Conservation (phyloP, 2,329 filamentous ascomycete genomes). For the Fusarium mexicanum region DNA sequence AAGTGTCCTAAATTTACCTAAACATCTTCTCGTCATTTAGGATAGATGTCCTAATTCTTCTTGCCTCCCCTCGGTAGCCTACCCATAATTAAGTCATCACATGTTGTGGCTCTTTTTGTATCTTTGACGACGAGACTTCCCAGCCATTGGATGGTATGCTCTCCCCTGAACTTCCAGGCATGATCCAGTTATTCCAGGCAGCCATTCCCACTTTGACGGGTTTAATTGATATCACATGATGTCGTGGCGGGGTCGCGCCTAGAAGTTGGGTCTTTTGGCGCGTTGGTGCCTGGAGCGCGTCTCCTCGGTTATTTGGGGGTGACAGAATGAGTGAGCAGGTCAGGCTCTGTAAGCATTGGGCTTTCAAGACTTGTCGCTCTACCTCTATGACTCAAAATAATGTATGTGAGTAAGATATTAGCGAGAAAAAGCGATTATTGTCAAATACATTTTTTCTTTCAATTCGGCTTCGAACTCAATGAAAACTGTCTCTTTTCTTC, state of each 20-base stretch:
- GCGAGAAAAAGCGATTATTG: accelerated
- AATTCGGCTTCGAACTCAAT: not conserved
- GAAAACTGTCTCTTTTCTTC: too few relatives aligned
- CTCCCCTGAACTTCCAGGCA: not conserved
- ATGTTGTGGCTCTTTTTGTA: not conserved
- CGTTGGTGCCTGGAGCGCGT: conserved; percentile 43
- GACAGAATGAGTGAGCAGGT: conserved; percentile 21
- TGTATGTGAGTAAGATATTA: accelerated
- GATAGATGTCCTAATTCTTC: not conserved
- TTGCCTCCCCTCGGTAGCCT: not conserved
- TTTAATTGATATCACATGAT: conserved; percentile 40
- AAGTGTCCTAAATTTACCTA: not conserved
- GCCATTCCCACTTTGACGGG: conserved; percentile 7
- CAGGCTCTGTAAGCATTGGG: not conserved
- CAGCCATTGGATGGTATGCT: not conserved
- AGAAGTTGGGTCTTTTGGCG: conserved; percentile 5
- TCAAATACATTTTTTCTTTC: too few relatives aligned
- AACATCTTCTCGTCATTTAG: not conserved
- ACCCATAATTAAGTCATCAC: not conserved
- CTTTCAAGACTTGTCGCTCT: not conserved
- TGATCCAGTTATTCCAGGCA: conserved; percentile 29
- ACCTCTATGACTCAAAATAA: too few relatives aligned
- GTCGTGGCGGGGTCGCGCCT: conserved; percentile 39
- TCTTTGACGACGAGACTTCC: not conserved
- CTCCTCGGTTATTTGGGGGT: not conserved